Evolutionary conservation across 2,329 filamentous ascomycete species (phyloP).

Genomic region (Pseudogymnoascus sp.): DNA sequence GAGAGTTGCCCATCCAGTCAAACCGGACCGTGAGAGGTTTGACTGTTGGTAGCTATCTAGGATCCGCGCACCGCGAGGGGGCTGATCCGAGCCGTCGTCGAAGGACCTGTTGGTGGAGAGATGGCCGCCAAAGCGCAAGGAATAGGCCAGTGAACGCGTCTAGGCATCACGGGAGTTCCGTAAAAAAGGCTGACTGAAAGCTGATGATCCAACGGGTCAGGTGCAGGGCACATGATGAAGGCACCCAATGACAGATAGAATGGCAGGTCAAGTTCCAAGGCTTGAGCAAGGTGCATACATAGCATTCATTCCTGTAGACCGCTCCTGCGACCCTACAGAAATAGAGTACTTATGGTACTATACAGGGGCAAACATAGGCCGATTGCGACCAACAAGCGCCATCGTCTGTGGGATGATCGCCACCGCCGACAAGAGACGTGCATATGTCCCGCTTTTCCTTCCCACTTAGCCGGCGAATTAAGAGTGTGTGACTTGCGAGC

Average conservation of each 20-base stretch:
- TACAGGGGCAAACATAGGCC: background rate
- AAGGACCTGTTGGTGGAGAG: conserved; percentile 4
- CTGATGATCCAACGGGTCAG: conserved; percentile 1
- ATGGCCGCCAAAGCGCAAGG: background rate
- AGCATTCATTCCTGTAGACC: background rate
- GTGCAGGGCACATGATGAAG: conserved; percentile 3
- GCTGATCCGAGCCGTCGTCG: conserved; percentile 1
- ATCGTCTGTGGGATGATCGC: conserved; percentile 9
- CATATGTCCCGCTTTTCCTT: background rate
- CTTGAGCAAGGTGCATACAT: background rate
- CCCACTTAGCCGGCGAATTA: conserved; percentile 5
- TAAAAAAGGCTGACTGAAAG: conserved; percentile 4
- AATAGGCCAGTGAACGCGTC: conserved; percentile 1
- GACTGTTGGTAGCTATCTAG: background rate
- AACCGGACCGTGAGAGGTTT: background rate
- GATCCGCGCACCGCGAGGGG: background rate
- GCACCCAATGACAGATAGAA: background rate
- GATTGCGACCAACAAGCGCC: conserved; percentile 4
- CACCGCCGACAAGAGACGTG: conserved; percentile 6
- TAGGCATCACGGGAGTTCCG: conserved; percentile 8
- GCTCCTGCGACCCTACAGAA: conserved; percentile 4
- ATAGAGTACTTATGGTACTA: conserved; percentile 1
- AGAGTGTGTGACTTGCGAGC: conserved; percentile 7
- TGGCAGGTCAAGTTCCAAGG: background rate
- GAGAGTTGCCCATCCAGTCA: conserved; percentile 8